Conservation (phyloP, 2,329 filamentous ascomycete genomes). For the Phaeophleospora eucalypticola region DNA sequence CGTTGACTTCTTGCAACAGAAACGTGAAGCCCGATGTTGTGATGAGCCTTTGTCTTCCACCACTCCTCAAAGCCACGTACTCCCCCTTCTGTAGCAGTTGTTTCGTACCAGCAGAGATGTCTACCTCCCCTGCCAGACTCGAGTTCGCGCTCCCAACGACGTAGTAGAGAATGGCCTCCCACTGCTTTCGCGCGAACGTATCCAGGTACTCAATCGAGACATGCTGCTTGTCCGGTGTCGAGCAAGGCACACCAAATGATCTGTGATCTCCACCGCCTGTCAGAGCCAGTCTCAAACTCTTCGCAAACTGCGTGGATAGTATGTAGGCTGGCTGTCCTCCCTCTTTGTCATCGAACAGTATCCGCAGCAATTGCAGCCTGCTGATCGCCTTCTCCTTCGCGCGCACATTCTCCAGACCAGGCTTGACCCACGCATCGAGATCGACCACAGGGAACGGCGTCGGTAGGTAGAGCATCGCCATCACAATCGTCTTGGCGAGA, state of each 20-base stretch:
- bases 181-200: conserved; percentile 78
- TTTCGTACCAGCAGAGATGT: conserved; percentile 68
- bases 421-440: conserved; percentile 80
- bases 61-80: conserved; percentile 59
- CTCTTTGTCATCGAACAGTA: conserved; percentile 61
- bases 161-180: conserved; percentile 94
- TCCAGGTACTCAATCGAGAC: conserved; percentile 74
- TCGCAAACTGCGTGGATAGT: conserved; percentile 76
- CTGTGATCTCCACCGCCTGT: conserved; percentile 74
- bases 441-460: conserved; percentile 72
- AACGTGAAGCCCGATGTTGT: conserved; percentile 94
- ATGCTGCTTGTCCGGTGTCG: conserved; percentile 56
- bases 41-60: conserved; percentile 54
- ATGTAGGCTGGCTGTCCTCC: conserved; percentile 67
- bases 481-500: conserved; percentile 90
- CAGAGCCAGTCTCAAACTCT: conserved; percentile 77
- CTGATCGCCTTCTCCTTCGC: conserved; percentile 80
- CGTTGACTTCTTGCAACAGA: conserved; percentile 88
- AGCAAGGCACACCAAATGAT: conserved; percentile 85
- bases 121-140: conserved; percentile 46
- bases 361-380: conserved; percentile 79
- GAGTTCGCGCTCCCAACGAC: conserved; percentile 72
- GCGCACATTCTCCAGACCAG: conserved; percentile 41
- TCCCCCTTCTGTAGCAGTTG: conserved; percentile 74
- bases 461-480: conserved; percentile 89